A percentile compares a stretch with the other conserved stretches of the same genome.
phyloP scores from a whole-genome alignment of 1,284 basidiomycete species.

The Irpex rosettiformis region DNA sequence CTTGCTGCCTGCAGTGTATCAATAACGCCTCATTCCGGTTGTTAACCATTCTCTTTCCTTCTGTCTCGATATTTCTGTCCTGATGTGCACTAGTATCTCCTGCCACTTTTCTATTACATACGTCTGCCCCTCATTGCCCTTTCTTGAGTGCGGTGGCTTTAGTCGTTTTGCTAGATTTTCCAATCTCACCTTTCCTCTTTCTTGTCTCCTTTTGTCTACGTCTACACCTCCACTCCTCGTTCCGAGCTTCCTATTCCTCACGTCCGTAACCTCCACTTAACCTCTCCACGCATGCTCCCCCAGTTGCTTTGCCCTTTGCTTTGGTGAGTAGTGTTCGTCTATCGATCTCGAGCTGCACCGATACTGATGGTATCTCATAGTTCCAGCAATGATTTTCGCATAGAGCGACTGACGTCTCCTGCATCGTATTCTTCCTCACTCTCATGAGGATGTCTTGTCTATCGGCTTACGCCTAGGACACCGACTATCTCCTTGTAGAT shows the following conservation, averaged over 20 bases:
- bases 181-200: constrained; percentile 17
- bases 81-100: constrained; percentile 27
- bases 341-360: background rate
- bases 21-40: constrained; percentile 27
- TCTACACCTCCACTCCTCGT: constrained; percentile 6
- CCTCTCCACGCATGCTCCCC: too few species aligned
- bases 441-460: background rate
- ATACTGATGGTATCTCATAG: too few species aligned
- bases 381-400: too few species aligned
- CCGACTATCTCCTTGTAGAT: background rate
- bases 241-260: background rate
- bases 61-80: constrained; percentile 16
- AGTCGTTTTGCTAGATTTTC: constrained; percentile 17
- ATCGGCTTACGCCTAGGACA: background rate
- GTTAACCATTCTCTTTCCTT: constrained; percentile 9
- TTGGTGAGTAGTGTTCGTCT: background rate
- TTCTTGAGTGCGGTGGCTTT: constrained; percentile 11
- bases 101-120: constrained; percentile 1
- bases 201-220: constrained; percentile 7
- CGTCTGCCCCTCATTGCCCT: constrained; percentile 13
- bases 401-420: too few species aligned
- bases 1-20: constrained; percentile 31
- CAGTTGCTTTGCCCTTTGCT: too few species aligned
- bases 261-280: too few species aligned
- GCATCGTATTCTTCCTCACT: too few species aligned